Base-by-base conservation (phyloP, 2,329 filamentous ascomycete genomes). In the Colletotrichum viniferum region DNA sequence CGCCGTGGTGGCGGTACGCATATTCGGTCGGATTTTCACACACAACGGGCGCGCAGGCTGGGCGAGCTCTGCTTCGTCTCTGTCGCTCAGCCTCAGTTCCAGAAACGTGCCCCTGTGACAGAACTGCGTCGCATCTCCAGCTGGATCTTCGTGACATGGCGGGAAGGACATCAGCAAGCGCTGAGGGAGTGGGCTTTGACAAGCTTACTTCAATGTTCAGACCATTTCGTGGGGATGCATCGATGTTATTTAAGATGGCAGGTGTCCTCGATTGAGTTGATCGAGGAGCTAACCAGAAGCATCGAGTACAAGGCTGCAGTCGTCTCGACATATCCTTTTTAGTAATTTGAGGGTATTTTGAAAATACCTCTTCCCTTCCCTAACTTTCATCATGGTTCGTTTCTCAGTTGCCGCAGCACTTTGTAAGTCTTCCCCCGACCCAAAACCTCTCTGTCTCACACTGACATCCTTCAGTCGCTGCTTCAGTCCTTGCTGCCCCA, bases 401-500 rank as follows among this genome's bases (percentile, higher is more conserved):
- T 32, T 77, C 58, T 58, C 62, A 3, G 13, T 76, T 18, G 14
- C 30, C 13, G 61, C 69, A 32, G 68, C 72, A 13, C 26, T 78
- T 14, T 74, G 77, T 78, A 52, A 76, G 77, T 74, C 28, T 4
- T 7, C 2, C 6, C 32, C 10, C 14, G 30, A 62, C 30, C 2
- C 3, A 18, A 13, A 14, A 1, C 71, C 55, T 7, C 2, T 16
- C n/a, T 10, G 18, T 21, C 8, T 58, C 7, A 1, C 4, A 26
- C 66, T 60, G 43, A 58, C 26, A 32, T 9, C 8, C 18, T 6
- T 14, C 14, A 73, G 73, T 78, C 61, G 80, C 78, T 12, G 77
- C 78, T 14, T 74, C 80, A 32, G 52, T 68, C 4, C 32, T 77
- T 18, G 76, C 77, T 10, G 71, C 66, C 71, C 69, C 79, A 5